Evolutionary conservation across 169 alveolate genomes (phyloP).

Genomic region (Cryptosporidium muris): DNA sequence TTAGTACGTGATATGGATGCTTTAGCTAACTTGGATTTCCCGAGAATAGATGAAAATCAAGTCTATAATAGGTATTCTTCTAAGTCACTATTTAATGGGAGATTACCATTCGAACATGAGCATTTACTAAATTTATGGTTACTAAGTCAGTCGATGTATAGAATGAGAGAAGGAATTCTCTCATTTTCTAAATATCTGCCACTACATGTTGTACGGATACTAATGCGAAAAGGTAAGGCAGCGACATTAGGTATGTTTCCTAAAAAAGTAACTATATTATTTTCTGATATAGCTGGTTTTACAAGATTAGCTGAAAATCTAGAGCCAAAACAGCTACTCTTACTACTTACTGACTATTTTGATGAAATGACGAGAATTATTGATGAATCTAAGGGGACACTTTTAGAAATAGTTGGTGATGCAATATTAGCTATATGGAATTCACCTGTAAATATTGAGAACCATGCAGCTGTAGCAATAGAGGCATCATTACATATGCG

Average conservation of each 20-base stretch:
- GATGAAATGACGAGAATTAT: slow-evolving; percentile 45
- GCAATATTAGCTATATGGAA: slow-evolving; percentile 72
- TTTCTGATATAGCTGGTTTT: slow-evolving; percentile 63
- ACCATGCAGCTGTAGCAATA: slow-evolving; percentile 50
- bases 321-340: slow-evolving; percentile 14
- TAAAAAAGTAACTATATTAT: slow-evolving; percentile 52
- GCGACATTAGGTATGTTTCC: neutral
- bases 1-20: too few species aligned
- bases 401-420: slow-evolving; percentile 70
- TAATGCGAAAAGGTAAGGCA: slow-evolving; percentile 5
- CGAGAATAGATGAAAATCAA: too few species aligned
- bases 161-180: too few species aligned
- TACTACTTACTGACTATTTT: slow-evolving; percentile 20
- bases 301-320: slow-evolving; percentile 49
- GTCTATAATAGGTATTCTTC: too few species aligned
- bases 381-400: slow-evolving; percentile 41
- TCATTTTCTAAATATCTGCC: slow-evolving; percentile 61
- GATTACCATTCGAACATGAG: too few species aligned
- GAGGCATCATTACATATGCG: slow-evolving; percentile 58
- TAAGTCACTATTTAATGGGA: too few species aligned
- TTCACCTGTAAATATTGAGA: slow-evolving; percentile 56
- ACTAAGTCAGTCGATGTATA: too few species aligned
- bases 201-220: neutral
- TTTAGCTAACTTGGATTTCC: too few species aligned
- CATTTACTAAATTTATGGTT: too few species aligned